A percentile compares a stretch with the other conserved stretches of the same genome.
These are phyloP conservation scores for Fragaria vesca DNA, from an alignment of 306 rosid genomes.

Conservation along the genomic window DNA sequence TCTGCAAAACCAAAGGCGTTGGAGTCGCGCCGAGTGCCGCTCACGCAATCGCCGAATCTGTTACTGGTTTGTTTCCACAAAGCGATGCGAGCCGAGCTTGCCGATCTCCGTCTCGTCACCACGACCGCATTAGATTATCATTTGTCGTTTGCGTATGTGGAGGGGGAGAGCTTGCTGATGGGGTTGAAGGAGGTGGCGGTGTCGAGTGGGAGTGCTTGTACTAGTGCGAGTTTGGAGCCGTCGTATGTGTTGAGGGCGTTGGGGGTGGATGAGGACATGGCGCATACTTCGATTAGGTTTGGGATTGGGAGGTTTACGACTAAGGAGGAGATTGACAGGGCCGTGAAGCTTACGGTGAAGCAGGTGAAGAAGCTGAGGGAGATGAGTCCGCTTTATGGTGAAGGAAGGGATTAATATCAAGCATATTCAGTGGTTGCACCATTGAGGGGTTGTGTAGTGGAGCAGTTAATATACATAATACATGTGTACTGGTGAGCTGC, in stretches of 20 bases:
- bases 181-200: no score
- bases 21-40: no score
- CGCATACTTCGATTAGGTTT: constrained; percentile 92
- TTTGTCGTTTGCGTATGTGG: no score
- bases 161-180: no score
- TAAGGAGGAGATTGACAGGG: constrained; percentile 80
- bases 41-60: no score
- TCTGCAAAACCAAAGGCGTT: no score
- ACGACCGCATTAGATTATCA: no score
- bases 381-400: constrained; percentile 58
- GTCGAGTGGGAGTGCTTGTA: no score
- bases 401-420: constrained; percentile 83
- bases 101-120: no score
- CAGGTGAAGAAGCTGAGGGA: constrained; percentile 93
- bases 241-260: constrained; percentile 60
- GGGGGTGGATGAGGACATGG: constrained; percentile 99
- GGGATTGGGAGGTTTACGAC: constrained; percentile 97
- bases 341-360: constrained; percentile 64
- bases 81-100: no score
- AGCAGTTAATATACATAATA: background rate
- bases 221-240: no score
- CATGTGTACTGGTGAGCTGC: background rate
- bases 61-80: no score
- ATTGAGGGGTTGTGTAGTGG: constrained; percentile 31
- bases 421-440: constrained; percentile 88